Base-by-base conservation (phyloP, 352 stramenopile genomes). In the Stephanocyclus meneghinianus region DNA sequence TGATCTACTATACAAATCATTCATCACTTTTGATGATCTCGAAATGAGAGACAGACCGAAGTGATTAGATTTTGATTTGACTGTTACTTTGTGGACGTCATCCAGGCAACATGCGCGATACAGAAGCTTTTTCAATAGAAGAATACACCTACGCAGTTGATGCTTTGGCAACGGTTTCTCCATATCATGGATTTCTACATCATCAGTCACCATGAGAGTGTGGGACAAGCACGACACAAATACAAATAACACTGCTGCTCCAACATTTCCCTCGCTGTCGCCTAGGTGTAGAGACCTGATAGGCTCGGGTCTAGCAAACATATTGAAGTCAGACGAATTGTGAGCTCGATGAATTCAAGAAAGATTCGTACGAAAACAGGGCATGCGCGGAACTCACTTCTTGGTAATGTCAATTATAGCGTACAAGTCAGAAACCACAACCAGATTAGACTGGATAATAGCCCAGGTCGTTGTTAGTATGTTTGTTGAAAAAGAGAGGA, bases 101-200 rank as follows among this genome's bases (percentile, higher is more conserved):
- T 93, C 88, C n/a, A 89, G 29, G 47, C 80, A 91, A 59, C 83
- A 91, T 64, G 87, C 86, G 55, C 84, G 74, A 68, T 91, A 89
- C 2, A 93, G 59, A 1, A 93, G 61, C 60, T 89, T 87, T 66
- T 93, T 93, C 51, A 92, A 71, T 9, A 89, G 60, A 45, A 91
- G 65, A 63, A 93, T 90, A 45, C 80, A 90, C 62, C 89, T 68
- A 48, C 89, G 74, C n/a, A 93, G 37, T 73, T 93, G 89, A 78
- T 93, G 89, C 26, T 90, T 73, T 7, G 89, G 89, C 30, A 93
- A 62, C 3, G 89, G 89, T 57, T 85, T 84, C 6, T 90, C 87
- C 80, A 92, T 85, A n/a, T 93, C 89, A 63, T 91, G 82, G 47
- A 93, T 86, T 83, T 93, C 89, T 40, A 83, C 78, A 76, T 93